A percentile compares a stretch with the other conserved stretches of the same genome.
Conservation (phyloP, 306 rosid species). For the Glycyrrhiza uralensis region DNA sequence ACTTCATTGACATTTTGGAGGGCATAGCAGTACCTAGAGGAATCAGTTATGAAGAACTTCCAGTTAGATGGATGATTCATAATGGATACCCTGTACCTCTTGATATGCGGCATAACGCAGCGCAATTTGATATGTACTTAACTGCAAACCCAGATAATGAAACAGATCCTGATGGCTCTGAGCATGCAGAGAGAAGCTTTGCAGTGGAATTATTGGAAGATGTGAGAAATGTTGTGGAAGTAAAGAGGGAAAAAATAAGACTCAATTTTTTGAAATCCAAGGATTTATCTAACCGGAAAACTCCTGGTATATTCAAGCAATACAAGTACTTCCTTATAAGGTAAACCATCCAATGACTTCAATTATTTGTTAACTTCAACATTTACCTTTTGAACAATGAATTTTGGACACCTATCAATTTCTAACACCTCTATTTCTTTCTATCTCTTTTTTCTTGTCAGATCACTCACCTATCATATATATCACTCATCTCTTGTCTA, state of each 20-base stretch:
- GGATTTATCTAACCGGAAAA: conserved; percentile 74
- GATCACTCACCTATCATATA: too few species aligned
- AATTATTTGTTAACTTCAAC: too few species aligned
- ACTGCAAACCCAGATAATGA: conserved; percentile 34
- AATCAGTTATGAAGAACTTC: conserved; percentile 60
- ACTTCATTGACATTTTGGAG: conserved; percentile 90
- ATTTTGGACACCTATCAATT: too few species aligned
- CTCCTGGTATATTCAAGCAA: conserved; percentile 73
- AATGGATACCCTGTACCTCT: conserved; percentile 74
- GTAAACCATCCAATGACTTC: conserved; percentile 40
- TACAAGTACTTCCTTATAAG: conserved; percentile 83
- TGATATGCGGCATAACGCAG: conserved; percentile 59
- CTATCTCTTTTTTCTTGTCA: too few species aligned
- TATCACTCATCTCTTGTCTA: too few species aligned
- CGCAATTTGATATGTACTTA: conserved; percentile 26
- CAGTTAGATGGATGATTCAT: conserved; percentile 87
- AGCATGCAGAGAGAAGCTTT: conserved; percentile 47
- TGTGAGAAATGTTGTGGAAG: conserved; percentile 55
- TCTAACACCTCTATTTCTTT: too few species aligned
- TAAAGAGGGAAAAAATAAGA: conserved; percentile 60
- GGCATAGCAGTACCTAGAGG: conserved; percentile 57
- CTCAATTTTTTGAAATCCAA: conserved; percentile 61
- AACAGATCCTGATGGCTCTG: conserved; percentile 31
- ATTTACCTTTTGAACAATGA: too few species aligned
- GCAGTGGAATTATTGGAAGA: conserved; percentile 92